Conservation (phyloP, 306 rosid genomes). For the Canavalia gladiata region DNA sequence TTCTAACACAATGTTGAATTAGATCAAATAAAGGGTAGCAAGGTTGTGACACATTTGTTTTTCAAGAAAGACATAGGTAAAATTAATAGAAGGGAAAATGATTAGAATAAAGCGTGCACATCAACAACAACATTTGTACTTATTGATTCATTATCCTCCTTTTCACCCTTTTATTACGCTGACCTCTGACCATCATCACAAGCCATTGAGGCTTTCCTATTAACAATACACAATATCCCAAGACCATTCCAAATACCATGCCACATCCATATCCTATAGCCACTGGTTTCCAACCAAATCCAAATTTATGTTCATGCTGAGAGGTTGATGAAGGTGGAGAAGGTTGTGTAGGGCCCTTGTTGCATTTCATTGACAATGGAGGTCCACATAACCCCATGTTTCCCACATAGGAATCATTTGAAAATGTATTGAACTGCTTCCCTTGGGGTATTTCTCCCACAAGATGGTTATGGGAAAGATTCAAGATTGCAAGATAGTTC, state of each 20-base stretch:
- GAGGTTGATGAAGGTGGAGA: not conserved
- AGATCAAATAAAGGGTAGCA: too few species aligned
- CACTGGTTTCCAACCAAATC: slow-evolving; percentile 52
- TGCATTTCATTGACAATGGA: slow-evolving; percentile 48
- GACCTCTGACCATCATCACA: not conserved
- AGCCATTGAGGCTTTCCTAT: slow-evolving; percentile 35
- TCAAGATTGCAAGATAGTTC: slow-evolving; percentile 10
- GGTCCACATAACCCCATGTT: slow-evolving; percentile 49
- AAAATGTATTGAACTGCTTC: slow-evolving; percentile 53
- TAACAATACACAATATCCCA: slow-evolving; percentile 40
- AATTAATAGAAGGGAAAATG: not conserved
- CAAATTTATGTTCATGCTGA: not conserved
- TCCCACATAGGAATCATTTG: slow-evolving; percentile 44
- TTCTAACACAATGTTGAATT: too few species aligned
- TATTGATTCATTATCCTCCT: not conserved
- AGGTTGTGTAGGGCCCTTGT: not conserved
- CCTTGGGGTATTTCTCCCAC: slow-evolving; percentile 54
- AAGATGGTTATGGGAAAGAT: slow-evolving; percentile 49
- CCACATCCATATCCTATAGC: slow-evolving; percentile 57
- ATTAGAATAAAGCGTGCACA: not conserved
- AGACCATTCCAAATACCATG: slow-evolving; percentile 39
- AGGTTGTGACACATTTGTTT: too few species aligned
- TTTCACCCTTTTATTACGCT: not conserved
- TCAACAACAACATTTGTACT: not conserved
- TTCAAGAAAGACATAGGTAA: not conserved